Conservation (phyloP, 495 filamentous ascomycete species). For the Stereocaulon alpinum region DNA sequence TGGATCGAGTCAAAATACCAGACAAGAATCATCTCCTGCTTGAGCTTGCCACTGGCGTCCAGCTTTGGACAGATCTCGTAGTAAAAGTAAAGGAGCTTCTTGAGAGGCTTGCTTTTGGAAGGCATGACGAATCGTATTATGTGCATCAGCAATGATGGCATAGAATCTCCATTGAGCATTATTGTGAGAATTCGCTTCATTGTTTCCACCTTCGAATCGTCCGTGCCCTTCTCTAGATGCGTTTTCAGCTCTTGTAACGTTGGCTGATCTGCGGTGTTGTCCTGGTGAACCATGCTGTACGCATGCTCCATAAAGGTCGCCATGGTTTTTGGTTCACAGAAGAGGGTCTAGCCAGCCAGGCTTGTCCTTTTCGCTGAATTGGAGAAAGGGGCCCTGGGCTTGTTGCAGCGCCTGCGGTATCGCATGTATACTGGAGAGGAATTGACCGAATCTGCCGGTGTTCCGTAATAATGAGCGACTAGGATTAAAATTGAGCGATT, state of each 20-base stretch:
- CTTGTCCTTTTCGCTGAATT: neutral
- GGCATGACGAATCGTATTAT: slow-evolving; percentile 99
- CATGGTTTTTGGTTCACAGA: slow-evolving; percentile 47
- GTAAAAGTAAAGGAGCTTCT: slow-evolving; percentile 98
- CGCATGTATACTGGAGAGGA: neutral
- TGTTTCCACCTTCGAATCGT: slow-evolving; percentile 94
- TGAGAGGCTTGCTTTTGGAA: slow-evolving; percentile 87
- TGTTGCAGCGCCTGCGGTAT: slow-evolving; percentile 1
- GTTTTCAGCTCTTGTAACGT: slow-evolving; percentile 81
- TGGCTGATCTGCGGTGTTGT: slow-evolving; percentile 88
- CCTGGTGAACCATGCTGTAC: slow-evolving; percentile 90
- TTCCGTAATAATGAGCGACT: neutral
- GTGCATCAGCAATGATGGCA: slow-evolving; percentile 94
- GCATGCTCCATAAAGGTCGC: slow-evolving; percentile 85
- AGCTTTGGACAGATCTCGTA: slow-evolving; percentile 98
- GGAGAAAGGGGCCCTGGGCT: neutral
- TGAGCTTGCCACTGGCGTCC: slow-evolving; percentile 81
- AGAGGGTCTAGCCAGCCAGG: neutral
- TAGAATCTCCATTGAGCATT: slow-evolving; percentile 97
- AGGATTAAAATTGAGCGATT: neutral
- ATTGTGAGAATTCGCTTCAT: slow-evolving; percentile 96
- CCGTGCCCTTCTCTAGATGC: slow-evolving; percentile 93
- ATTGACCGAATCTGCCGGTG: neutral
- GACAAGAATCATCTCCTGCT: slow-evolving; percentile 99
- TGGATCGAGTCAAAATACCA: slow-evolving; percentile 52